These are phyloP conservation scores for Fusarium scirpi DNA, from an alignment of 2,329 filamentous ascomycete species.

Conservation along the genomic window DNA sequence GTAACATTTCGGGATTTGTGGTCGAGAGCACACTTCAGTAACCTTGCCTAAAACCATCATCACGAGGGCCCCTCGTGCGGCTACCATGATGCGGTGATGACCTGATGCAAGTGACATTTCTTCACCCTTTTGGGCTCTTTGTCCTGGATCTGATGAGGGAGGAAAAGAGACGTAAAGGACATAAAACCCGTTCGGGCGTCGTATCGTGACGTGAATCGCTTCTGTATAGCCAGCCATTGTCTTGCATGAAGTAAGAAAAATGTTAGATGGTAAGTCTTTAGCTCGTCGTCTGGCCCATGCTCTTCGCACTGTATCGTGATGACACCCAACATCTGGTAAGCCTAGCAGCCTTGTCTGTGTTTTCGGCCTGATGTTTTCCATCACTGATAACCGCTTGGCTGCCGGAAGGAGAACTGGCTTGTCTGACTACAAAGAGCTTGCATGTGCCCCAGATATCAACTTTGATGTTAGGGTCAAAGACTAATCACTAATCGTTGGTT, in stretches of 20 bases:
- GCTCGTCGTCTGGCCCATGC: slow-evolving; percentile 1
- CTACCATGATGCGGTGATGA: slow-evolving; percentile 76
- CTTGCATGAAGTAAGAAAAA: neutral
- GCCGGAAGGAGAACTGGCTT: slow-evolving; percentile 45
- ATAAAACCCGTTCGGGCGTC: neutral
- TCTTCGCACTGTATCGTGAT: slow-evolving; percentile 43
- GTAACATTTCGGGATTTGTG: slow-evolving; percentile 64
- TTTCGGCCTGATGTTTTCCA: slow-evolving; percentile 28
- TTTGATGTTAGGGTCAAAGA: slow-evolving; percentile 1
- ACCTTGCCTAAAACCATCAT: slow-evolving; percentile 76
- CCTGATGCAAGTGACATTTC: slow-evolving; percentile 72
- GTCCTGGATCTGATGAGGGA: slow-evolving; percentile 8
- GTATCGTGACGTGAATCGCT: slow-evolving; percentile 4
- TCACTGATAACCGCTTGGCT: slow-evolving; percentile 45
- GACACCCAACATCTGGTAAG: slow-evolving; percentile 59
- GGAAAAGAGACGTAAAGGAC: neutral
- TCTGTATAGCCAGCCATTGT: neutral
- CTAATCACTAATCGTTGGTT: slow-evolving; percentile 31
- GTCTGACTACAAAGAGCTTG: slow-evolving; percentile 36
- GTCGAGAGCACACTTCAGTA: slow-evolving; percentile 67
- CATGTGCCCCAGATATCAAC: neutral
- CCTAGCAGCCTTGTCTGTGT: slow-evolving; percentile 52
- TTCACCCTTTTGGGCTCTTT: slow-evolving; percentile 13
- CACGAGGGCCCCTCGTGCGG: slow-evolving; percentile 74
- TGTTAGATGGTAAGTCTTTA: slow-evolving; percentile 33